Conservation (phyloP, 768 basidiomycete genomes). For the Kwoniella sp. region DNA sequence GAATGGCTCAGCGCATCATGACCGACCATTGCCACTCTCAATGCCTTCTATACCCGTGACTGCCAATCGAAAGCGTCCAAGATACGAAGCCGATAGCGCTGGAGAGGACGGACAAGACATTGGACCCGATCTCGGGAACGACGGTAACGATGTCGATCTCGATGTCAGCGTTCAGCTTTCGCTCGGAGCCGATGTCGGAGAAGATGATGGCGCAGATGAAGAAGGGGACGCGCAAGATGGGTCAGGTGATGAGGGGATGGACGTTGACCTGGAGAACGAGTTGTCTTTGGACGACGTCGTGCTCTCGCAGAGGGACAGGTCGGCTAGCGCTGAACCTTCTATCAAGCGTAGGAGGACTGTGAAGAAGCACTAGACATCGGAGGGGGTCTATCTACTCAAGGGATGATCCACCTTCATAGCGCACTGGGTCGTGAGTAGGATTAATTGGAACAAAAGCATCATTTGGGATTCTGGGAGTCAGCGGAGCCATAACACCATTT, state of each 20-base stretch:
- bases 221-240: not conserved
- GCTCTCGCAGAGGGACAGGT: constrained; percentile 24
- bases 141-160: constrained; percentile 1
- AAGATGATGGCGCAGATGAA: constrained; percentile 7
- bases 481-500: too few species aligned
- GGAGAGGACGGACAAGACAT: constrained; percentile 13
- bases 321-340: constrained; percentile 26
- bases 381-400: too few species aligned
- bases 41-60: constrained; percentile 2
- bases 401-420: too few species aligned
- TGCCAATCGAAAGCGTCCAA: not conserved
- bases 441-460: too few species aligned
- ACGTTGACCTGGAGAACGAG: constrained; percentile 28
- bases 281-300: constrained; percentile 25
- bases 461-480: too few species aligned
- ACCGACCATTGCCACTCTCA: constrained; percentile 22
- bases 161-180: constrained; percentile 2
- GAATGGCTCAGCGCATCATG: constrained; percentile 54
- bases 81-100: constrained; percentile 16
- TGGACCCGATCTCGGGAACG: not conserved
- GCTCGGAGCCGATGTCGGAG: not conserved
- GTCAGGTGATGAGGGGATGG: constrained; percentile 12
- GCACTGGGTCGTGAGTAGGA: too few species aligned
- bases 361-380: constrained; percentile 4
- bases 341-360: constrained; percentile 23